Conservation (phyloP, 345 rosid species). For the Raphanus sativus region DNA sequence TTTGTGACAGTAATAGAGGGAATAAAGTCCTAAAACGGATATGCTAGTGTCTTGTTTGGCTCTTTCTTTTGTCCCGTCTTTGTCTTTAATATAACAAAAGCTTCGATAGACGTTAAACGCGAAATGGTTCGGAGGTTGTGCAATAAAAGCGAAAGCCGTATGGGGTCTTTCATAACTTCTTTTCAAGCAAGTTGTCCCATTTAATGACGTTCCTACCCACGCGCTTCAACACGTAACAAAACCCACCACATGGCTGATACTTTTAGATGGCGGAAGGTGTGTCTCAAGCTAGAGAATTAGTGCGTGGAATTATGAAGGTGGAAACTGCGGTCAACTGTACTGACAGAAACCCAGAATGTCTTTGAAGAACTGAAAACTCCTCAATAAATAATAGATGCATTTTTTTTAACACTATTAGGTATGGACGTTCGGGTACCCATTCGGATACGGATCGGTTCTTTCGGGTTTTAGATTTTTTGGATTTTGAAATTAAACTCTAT, state of each 20-base stretch:
- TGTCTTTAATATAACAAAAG: not conserved
- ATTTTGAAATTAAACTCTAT: too few relatives aligned
- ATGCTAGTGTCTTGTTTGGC: slow-evolving; percentile 2
- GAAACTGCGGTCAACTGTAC: slow-evolving; percentile 23
- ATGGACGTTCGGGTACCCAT: too few relatives aligned
- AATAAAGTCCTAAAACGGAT: slow-evolving; percentile 29
- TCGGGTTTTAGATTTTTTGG: too few relatives aligned
- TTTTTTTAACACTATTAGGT: too few relatives aligned
- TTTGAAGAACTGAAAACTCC: slow-evolving; percentile 6
- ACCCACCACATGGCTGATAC: not conserved
- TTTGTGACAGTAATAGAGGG: not conserved
- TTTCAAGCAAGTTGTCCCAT: slow-evolving; percentile 17
- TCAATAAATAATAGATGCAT: not conserved
- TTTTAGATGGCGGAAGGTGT: not conserved
- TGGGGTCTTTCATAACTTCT: slow-evolving; percentile 17
- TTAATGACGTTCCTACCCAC: not conserved
- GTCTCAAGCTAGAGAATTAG: not conserved
- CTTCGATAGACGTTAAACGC: slow-evolving; percentile 10
- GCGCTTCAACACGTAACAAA: slow-evolving; percentile 1
- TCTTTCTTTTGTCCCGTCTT: not conserved
- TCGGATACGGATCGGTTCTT: too few relatives aligned
- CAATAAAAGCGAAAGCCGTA: slow-evolving; percentile 22
- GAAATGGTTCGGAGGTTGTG: slow-evolving; percentile 26
- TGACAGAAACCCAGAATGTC: slow-evolving; percentile 35
- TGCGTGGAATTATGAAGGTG: not conserved